Base-by-base conservation (phyloP, 768 basidiomycete genomes). In the Naematelia aurantialba region DNA sequence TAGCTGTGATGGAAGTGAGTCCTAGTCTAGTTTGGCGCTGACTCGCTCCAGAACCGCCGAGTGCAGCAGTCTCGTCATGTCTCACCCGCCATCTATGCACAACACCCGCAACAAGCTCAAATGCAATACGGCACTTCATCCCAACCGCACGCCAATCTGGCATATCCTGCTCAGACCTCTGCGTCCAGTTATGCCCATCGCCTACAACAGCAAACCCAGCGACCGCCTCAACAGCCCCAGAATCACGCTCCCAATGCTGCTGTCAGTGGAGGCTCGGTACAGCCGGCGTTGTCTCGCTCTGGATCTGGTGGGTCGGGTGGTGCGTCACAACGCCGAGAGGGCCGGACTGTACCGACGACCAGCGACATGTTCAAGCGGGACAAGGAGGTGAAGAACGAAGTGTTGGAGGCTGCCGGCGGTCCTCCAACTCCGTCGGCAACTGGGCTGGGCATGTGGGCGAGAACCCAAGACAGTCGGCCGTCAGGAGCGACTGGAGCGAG, bases 1-100 rank as follows among this genome's bases (percentile, higher is more conserved):
- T 75, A 22, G 59, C 60, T 19, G 44, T 69, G 24, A 76, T 75
- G 70, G 72, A 73, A 17, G 73, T 75, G 58, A 63, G 73, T 65
- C 21, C 17, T 14, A 12, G 5, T 5, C 21, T 5, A 47, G 46
- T 21, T 47, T 5, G 46, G 8, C 46, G 19, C 11, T 21, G 45
- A 31, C 55, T 21, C 46, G 11, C 27, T 22, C 11, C 55, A 68
- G 56, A 58, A 31, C 27, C 63, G 63, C 2, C 67, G 61, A 27
- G 27, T 57, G 17, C 67, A 66, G 39, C 27, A 47, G 3, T 61
- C 61, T 12, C 61, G 67, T 8, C 58, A 66, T 42, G 62, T 59
- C 14, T 63, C 64, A 4, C 67, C 67, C 22, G 63, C 67, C 1
- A 51, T 58, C 8, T 67, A 59, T 34, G 51, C 59, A 5, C 51